Base-by-base conservation (phyloP, 2,329 filamentous ascomycete species). In the Ophiocordyceps camponoti-leonardi region DNA sequence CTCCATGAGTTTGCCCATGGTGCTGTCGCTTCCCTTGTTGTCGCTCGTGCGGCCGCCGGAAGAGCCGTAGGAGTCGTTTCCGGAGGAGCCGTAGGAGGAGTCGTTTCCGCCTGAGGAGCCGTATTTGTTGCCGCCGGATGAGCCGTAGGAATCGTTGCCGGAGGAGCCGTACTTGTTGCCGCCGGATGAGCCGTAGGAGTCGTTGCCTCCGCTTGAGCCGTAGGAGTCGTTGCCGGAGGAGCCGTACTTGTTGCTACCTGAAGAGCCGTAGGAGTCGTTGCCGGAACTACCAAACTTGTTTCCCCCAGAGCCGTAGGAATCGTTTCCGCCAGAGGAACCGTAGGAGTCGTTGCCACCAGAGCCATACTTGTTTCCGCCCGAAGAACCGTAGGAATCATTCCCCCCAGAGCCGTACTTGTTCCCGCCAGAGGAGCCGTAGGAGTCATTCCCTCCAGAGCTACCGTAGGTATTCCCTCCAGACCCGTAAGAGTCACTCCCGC, bases 1-100 rank as follows among this genome's bases (percentile, higher is more conserved):
- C 61, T 80, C 72, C 58, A 79, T 61, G 22, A 79, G 47, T 60
- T 74, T 77, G 42, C 75, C 75, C 20, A 74, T 45, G 16, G 66
- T 28, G 26, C 4, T 67, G 44, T 48, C 46, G 30, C 45, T 13
- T 43, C 18, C 22, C 2, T 43, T 41, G 26, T 45, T 42, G 7
- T 44, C 44, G 7, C 28, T 43, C 43, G 14, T 23, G 16, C 42
- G 41, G 14, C 41, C 49, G 16, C 43, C 47, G 8, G 52, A 54
- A 42, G 52, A 53, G 44, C 22, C 11, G 8, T 37, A 45, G 13
- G n/a, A n/a, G n/a, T 46, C 44, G 14, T 47, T 47, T 4, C n/a
- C n/a, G n/a, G 37, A 46, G 3, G 45, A 22, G 37, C 37, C 37
- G 37, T 19, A 40, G 4, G 39, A 41, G n/a, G n/a, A n/a, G n/a